Conservation (phyloP, 164 flowering plant genomes). For the Cinnamomum chago region DNA sequence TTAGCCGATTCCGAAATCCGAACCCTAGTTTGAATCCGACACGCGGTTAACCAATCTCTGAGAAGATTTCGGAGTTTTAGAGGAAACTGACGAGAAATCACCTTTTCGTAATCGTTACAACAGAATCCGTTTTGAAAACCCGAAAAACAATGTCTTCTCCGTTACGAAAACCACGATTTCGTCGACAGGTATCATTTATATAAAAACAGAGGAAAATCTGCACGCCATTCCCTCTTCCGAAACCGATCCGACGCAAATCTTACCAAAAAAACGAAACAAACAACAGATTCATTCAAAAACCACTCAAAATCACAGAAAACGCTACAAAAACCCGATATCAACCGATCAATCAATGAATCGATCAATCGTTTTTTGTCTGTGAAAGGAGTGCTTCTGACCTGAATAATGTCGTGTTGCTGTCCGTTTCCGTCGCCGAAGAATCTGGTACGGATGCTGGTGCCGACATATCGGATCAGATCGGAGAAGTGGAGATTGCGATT, state of each 20-base stretch:
- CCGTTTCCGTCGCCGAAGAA: background rate
- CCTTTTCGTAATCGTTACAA: too few species aligned
- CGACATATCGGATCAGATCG: conserved; percentile 44
- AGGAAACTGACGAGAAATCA: too few species aligned
- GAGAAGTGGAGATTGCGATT: conserved; percentile 40
- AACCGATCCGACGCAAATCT: too few species aligned
- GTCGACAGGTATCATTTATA: background rate
- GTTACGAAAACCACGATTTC: background rate
- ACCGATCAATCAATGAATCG: too few species aligned
- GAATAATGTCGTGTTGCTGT: conserved; percentile 25
- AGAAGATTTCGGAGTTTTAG: background rate
- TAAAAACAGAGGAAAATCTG: too few species aligned
- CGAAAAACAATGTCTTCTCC: background rate
- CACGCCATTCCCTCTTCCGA: too few species aligned
- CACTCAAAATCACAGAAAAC: too few species aligned
- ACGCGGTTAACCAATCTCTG: background rate
- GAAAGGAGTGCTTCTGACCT: conserved; percentile 20
- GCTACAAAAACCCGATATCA: too few species aligned
- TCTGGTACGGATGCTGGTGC: conserved; percentile 14
- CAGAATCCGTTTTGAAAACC: background rate
- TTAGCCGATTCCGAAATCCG: too few species aligned
- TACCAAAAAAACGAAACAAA: too few species aligned
- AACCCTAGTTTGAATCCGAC: too few species aligned
- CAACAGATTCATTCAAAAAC: too few species aligned
- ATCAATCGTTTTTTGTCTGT: background rate